Evolutionary conservation across 2,329 filamentous ascomycete genomes (phyloP).

Genomic region (Cercospora sesami): DNA sequence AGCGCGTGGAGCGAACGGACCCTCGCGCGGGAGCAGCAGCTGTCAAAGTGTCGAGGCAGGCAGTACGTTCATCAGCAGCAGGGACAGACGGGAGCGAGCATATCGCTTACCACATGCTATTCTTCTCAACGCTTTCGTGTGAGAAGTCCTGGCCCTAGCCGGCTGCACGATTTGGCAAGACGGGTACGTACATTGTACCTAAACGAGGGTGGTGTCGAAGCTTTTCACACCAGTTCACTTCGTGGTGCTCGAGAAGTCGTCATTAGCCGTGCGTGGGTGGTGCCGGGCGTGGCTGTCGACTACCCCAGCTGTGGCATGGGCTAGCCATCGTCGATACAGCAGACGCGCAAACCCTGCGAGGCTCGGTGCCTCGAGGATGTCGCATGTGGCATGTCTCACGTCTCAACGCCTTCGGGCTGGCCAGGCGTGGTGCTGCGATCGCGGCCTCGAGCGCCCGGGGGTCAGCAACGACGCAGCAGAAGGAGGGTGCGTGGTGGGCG

Average conservation of each 20-base stretch:
- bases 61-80: background rate
- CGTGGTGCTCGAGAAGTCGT: slow-evolving; percentile 28
- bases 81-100: background rate
- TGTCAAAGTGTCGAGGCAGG: background rate
- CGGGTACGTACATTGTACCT: slow-evolving; percentile 9
- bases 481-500: background rate
- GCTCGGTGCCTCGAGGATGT: slow-evolving; percentile 11
- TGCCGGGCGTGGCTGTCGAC: slow-evolving; percentile 17
- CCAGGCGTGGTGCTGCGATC: background rate
- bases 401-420: slow-evolving; percentile 22
- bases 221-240: slow-evolving; percentile 24
- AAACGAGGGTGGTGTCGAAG: slow-evolving; percentile 29
- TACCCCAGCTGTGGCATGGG: slow-evolving; percentile 24
- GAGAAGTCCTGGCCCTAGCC: slow-evolving; percentile 7
- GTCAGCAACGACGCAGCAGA: background rate
- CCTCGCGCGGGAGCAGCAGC: background rate
- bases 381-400: slow-evolving; percentile 24
- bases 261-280: slow-evolving; percentile 27
- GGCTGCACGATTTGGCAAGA: slow-evolving; percentile 22
- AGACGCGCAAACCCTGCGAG: background rate
- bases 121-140: slow-evolving; percentile 17
- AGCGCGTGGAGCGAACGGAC: background rate
- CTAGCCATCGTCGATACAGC: slow-evolving; percentile 29
- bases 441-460: background rate
- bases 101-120: slow-evolving; percentile 13